Evolutionary conservation across 331 rosid genomes (phyloP).

Genomic region (Quercus tomentella): DNA sequence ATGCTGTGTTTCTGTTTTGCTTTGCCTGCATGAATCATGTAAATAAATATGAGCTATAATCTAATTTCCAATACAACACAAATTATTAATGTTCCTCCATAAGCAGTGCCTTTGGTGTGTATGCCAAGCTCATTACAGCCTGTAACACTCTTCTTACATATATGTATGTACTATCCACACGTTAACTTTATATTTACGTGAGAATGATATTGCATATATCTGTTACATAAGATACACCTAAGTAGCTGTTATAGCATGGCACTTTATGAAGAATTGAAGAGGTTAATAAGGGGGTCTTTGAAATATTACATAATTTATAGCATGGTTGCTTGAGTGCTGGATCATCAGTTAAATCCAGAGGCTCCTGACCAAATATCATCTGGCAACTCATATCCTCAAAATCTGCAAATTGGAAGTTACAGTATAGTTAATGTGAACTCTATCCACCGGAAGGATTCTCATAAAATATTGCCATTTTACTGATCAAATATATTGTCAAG

Average conservation of each 20-base stretch:
- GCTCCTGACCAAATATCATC: conserved; percentile 90
- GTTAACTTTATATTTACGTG: no score
- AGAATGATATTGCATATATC: background rate
- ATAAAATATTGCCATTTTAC: background rate
- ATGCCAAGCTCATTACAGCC: background rate
- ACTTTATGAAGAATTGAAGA: background rate
- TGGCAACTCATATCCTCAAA: conserved; percentile 98
- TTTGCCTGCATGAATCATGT: conserved; percentile 63
- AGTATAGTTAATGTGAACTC: background rate
- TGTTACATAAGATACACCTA: no score
- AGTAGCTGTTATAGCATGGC: background rate
- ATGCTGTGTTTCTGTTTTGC: conserved; percentile 48
- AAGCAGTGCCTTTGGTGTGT: background rate
- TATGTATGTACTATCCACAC: no score
- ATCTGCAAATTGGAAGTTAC: conserved; percentile 46
- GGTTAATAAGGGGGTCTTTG: background rate
- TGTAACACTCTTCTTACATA: no score
- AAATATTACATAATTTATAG: conserved; percentile 64
- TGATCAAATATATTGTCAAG: background rate
- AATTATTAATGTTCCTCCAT: background rate
- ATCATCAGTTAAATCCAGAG: conserved; percentile 65
- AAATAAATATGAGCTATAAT: conserved; percentile 16
- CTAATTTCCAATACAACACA: background rate
- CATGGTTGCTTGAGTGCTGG: conserved; percentile 93
- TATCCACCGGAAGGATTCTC: background rate